Conservation (phyloP, 441 rosid genomes). For the Adansonia madagascariensis region DNA sequence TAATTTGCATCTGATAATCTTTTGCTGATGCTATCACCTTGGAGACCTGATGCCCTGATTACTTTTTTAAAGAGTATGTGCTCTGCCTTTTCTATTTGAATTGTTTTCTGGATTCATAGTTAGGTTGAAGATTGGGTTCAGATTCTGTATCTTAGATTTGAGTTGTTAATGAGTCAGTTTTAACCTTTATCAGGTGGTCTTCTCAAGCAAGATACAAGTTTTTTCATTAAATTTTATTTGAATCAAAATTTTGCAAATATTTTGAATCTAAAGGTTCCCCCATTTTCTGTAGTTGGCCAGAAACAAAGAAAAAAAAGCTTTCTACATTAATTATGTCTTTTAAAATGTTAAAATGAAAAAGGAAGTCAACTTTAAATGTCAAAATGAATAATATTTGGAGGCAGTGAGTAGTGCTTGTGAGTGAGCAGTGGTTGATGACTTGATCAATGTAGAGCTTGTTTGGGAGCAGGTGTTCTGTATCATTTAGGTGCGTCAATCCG, state of each 20-base stretch:
- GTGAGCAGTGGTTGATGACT: background rate
- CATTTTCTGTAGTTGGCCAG: too few relatives aligned
- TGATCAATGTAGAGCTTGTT: background rate
- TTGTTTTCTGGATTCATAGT: background rate
- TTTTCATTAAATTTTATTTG: too few relatives aligned
- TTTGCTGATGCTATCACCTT: conserved; percentile 28
- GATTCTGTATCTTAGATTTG: background rate
- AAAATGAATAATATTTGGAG: too few relatives aligned
- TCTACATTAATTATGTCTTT: too few relatives aligned
- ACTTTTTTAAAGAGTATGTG: background rate
- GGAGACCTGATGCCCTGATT: conserved; percentile 22
- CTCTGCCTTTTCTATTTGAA: background rate
- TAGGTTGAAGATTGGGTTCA: background rate
- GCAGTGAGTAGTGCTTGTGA: background rate
- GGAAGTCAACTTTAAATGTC: too few relatives aligned
- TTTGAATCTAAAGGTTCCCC: too few relatives aligned
- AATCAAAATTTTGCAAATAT: too few relatives aligned
- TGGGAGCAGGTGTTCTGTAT: background rate
- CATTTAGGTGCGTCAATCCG: background rate
- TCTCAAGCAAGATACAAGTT: too few relatives aligned
- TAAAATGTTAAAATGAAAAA: too few relatives aligned
- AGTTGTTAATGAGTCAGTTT: background rate
- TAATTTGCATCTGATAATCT: conserved; percentile 36
- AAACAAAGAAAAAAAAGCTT: too few relatives aligned
- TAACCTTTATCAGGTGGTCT: too few relatives aligned